Base-by-base conservation (phyloP, 2,329 filamentous ascomycete genomes). In the Aspergillus sp. region DNA sequence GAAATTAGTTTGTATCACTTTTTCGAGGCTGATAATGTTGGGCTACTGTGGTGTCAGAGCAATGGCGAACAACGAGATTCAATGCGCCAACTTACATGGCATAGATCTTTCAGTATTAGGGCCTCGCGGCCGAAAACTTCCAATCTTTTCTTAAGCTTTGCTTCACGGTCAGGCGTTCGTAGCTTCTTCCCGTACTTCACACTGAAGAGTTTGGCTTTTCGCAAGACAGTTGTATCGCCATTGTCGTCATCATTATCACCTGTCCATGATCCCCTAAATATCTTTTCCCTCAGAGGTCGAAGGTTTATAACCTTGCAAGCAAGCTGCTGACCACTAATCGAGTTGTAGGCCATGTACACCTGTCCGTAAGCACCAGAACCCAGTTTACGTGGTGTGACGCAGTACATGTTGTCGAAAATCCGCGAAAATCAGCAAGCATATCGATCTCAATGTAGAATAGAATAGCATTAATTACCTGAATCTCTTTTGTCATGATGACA, bases 1-100 rank as follows among this genome's bases (percentile, higher is more conserved):
- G 63, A 81, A 79, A 3, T 74, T 70, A 5, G 81, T 83, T 64
- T 75, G 79, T 62, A 85, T 83, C 1, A 86, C 83, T 63, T 83
- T 84, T 62, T 88, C 80, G 2, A 88, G 69, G 3, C 73, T 68
- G 62, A 88, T 80, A 55, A 88, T 85, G 64, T 88, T 88, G 2
- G 86, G 86, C 81, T 84, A 44, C 15, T 6, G 19, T 13, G 39
- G 39, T 63, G 42, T 64, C 36, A 61, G 54, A 15, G 32, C 21
- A 59, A 8, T 6, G 13, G 8, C 17, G 7, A 25, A 13, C 30
- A 53, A 52, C 13, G n/a, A n/a, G 15, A 19, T 32, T 52, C 13
- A 8, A 13, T 4, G 13, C 11, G 27, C 13, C 27, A 19, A 6
- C 63, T 62, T 52, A 83, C 82, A 76, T 88, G 85, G 36, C 75